Evolutionary conservation across 768 basidiomycete species (phyloP), one percentile per base, ranked within the genome.

Genomic region (Thelephora ganbajun): DNA sequence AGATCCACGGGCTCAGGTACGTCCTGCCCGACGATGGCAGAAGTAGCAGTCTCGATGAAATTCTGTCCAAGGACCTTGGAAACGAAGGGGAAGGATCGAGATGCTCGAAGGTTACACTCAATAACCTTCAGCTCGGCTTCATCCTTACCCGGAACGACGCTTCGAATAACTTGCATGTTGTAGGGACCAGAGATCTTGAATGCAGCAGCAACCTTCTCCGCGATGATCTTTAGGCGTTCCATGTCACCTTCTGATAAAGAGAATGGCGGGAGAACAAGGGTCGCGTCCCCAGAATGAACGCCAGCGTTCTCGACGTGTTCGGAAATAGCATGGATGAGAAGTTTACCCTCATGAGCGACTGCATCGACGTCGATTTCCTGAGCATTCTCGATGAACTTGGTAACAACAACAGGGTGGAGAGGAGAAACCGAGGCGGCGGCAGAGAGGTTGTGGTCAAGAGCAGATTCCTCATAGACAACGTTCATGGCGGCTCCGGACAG

Each of bases 401-500:
- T 91, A 65, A 99, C 82, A 60, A 99, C 96, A 56, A 97, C 94
- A 2, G 96, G 96, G 66, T 98, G 92, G 14, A 93, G 76, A 36
- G 96, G 92, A 1, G 96, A 98, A 48, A 98, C 96, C 41, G 83
- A 79, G 30, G 94, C 91, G 12, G 96, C 96, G 18, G 91, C 91
- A n/a, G 92, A 92, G 43, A 99, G 79, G 55, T 89, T 94, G 65
- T 94, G 83, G 54, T 94, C 85, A 34, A 99, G 74, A 13, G 78
- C 68, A 11, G 87, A 74, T 62, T 94, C 91, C 61, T 97, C 90
- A 60, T 84, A 85, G 18, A 98, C 90, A 35, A 98, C 93, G 64
- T 96, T 99, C 96, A 99, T 99, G 13, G 96, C 96, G 39, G 96
- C 93, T 45, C 96, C 96, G 7, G 96, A 99, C 20, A 98, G 80